Conservation (phyloP, 2,329 filamentous ascomycete genomes). For the Cercospora sojina region DNA sequence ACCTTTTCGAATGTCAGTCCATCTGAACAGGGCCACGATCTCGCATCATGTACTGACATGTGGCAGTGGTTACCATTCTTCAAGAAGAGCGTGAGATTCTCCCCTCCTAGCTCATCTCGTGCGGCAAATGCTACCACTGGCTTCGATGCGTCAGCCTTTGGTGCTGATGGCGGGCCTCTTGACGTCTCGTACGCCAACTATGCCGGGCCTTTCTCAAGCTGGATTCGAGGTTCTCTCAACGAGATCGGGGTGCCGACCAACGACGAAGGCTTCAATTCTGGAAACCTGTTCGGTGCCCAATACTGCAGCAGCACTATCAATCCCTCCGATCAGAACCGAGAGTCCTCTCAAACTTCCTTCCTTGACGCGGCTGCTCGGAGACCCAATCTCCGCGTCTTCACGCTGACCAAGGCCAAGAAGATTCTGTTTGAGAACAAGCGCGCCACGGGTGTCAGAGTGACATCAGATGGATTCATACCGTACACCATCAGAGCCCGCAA, state of each 20-base stretch:
- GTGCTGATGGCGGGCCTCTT: slow-evolving; percentile 32
- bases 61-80: slow-evolving; percentile 32
- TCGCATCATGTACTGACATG: slow-evolving; percentile 21
- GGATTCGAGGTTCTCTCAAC: slow-evolving; percentile 13
- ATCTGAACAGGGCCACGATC: background rate
- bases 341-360: slow-evolving; percentile 31
- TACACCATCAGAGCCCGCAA: slow-evolving; percentile 36
- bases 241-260: slow-evolving; percentile 19
- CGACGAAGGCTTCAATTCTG: slow-evolving; percentile 21
- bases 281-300: slow-evolving; percentile 19
- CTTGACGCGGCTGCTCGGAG: slow-evolving; percentile 29
- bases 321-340: slow-evolving; percentile 23
- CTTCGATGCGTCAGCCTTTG: slow-evolving; percentile 22
- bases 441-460: slow-evolving; percentile 31
- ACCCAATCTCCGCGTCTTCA: slow-evolving; percentile 38
- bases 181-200: slow-evolving; percentile 37
- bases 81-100: slow-evolving; percentile 30
- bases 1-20: background rate
- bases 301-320: slow-evolving; percentile 24
- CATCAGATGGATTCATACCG: background rate
- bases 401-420: slow-evolving; percentile 30
- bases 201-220: slow-evolving; percentile 20
- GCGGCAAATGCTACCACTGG: slow-evolving; percentile 17
- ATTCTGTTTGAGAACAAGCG: slow-evolving; percentile 36
- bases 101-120: slow-evolving; percentile 17